These are phyloP conservation scores for Pezicula neosporulosa DNA, from an alignment of 2,329 filamentous ascomycete genomes.

Conservation along the genomic window DNA sequence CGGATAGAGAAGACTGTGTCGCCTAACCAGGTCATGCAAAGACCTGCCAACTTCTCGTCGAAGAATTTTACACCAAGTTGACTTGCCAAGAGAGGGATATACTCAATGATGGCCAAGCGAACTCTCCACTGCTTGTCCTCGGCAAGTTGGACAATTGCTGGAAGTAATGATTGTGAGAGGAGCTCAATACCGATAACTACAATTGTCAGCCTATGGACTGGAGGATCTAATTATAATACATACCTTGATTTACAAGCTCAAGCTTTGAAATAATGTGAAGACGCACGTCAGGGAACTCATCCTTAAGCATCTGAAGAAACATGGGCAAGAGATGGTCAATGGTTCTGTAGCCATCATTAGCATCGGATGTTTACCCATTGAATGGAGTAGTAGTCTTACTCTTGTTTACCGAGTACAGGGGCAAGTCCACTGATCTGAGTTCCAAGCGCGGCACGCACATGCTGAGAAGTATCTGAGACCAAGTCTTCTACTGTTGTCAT, in stretches of 20 bases:
- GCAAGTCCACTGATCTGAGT: constrained; percentile 97
- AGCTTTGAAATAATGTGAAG: constrained; percentile 99
- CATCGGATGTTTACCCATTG: constrained; percentile 5
- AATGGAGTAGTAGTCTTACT: constrained; percentile 53
- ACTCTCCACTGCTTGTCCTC: constrained; percentile 99
- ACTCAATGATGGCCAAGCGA: constrained; percentile 96
- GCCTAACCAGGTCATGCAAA: constrained; percentile 98
- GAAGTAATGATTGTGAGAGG: constrained; percentile 91
- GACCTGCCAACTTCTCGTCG: constrained; percentile 89
- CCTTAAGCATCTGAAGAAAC: constrained; percentile 99
- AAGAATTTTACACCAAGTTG: constrained; percentile 98
- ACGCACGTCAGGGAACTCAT: constrained; percentile 96
- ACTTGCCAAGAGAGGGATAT: constrained; percentile 92
- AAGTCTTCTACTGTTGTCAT: constrained; percentile 96
- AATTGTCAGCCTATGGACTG: constrained; percentile 13
- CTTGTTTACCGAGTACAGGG: constrained; percentile 95
- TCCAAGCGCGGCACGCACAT: constrained; percentile 90
- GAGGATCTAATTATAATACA: constrained; percentile 17
- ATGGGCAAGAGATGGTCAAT: constrained; percentile 96
- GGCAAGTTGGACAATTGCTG: constrained; percentile 93
- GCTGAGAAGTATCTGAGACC: constrained; percentile 92
- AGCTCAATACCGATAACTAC: constrained; percentile 95
- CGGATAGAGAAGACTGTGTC: constrained; percentile 98
- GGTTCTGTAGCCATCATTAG: constrained; percentile 54
- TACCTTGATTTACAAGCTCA: constrained; percentile 94